phyloP scores from a whole-genome alignment of 148 eudicot genomes.

The Pharnaceum exiguum region DNA sequence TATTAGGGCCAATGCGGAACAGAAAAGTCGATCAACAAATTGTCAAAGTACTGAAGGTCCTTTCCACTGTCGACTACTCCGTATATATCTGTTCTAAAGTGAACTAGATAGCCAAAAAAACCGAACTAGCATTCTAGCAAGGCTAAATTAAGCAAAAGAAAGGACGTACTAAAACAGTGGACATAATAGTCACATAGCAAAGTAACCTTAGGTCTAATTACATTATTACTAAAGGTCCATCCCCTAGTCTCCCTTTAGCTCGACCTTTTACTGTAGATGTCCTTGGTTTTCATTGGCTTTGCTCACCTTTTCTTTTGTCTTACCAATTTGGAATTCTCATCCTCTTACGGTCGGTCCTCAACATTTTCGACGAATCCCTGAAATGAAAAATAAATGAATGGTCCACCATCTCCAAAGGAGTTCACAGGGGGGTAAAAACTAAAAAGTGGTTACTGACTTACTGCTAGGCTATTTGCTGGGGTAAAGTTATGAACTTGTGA shows the following conservation, averaged over 20 bases:
- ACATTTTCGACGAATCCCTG: neutral
- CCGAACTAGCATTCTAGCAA: too few relatives aligned
- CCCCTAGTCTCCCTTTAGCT: constrained; percentile 1
- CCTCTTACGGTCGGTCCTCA: neutral
- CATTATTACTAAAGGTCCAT: neutral
- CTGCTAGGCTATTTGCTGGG: too few relatives aligned
- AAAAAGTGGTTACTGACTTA: too few relatives aligned
- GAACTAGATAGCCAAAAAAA: too few relatives aligned
- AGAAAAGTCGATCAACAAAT: neutral
- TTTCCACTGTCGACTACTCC: too few relatives aligned
- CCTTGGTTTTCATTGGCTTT: neutral
- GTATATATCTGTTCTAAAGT: too few relatives aligned
- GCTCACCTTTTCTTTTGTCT: neutral
- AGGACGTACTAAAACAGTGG: neutral
- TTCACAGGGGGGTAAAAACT: too few relatives aligned
- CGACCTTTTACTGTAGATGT: constrained; percentile 26
- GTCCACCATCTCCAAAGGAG: too few relatives aligned
- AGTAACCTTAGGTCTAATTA: constrained; percentile 6
- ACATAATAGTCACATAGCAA: neutral
- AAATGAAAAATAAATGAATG: neutral
- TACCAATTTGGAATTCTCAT: constrained; percentile 20
- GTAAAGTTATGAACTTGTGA: too few relatives aligned
- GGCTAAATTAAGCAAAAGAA: constrained; percentile 7
- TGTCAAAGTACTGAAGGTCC: neutral
- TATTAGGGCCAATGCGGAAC: neutral